phyloP scores from a whole-genome alignment of 257 asterid genomes.

The Ilex aquifolium region DNA sequence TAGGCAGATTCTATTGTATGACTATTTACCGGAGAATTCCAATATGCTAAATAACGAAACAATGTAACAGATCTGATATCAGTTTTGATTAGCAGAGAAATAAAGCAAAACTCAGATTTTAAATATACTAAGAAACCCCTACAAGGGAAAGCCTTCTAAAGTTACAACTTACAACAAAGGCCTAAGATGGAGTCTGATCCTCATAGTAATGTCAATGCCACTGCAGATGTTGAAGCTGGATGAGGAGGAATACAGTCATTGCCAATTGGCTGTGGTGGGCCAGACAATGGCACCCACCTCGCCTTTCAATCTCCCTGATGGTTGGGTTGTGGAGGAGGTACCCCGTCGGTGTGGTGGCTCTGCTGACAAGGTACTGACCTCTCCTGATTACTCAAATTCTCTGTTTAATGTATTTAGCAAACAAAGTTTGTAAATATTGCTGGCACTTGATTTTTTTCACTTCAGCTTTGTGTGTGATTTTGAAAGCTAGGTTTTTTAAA shows the following conservation, averaged over 20 bases:
- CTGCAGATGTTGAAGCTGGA: conserved; percentile 37
- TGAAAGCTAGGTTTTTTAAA: neutral
- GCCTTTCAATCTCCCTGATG: neutral
- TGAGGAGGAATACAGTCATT: conserved; percentile 22
- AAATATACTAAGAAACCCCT: neutral
- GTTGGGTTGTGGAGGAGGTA: conserved; percentile 2
- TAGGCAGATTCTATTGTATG: too few relatives aligned
- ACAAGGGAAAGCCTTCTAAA: neutral
- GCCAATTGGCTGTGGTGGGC: conserved; percentile 1
- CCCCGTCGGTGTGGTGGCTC: neutral
- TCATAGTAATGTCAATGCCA: too few relatives aligned
- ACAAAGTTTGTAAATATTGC: neutral
- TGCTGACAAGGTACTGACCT: neutral
- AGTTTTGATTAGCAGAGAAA: neutral
- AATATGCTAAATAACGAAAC: neutral
- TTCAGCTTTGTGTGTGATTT: neutral
- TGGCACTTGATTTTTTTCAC: neutral
- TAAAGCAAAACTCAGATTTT: neutral
- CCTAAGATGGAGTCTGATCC: too few relatives aligned
- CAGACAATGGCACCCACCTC: neutral
- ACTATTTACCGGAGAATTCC: too few relatives aligned
- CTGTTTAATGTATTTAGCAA: neutral
- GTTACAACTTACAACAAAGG: neutral
- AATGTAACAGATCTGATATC: neutral
- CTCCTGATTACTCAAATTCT: neutral